phyloP scores from a whole-genome alignment of 129 eudicot species.

The sunflower (Helianthus annuus) region DNA sequence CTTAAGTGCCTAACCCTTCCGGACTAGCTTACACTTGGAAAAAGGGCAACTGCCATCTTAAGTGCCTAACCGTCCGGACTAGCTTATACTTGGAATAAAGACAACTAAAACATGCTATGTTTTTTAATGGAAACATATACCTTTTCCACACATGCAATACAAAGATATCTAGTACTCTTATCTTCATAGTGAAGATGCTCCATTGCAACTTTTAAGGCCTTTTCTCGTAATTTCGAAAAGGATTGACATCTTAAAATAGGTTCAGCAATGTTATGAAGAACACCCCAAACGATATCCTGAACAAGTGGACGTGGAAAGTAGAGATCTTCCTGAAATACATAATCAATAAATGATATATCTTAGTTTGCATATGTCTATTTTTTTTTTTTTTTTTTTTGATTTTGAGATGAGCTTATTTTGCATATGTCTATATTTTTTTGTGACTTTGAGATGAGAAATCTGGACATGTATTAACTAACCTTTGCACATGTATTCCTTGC shows the following conservation, averaged over 20 bases:
- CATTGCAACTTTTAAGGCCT: constrained; percentile 51
- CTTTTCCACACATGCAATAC: constrained; percentile 70
- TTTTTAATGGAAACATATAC: constrained; percentile 19
- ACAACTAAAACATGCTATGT: not conserved
- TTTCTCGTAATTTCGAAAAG: constrained; percentile 41
- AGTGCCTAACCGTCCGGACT: too few relatives aligned
- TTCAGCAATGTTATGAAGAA: constrained; percentile 50
- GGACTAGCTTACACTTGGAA: too few relatives aligned
- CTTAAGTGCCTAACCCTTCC: too few relatives aligned
- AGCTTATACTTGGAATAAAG: too few relatives aligned
- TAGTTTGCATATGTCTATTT: too few relatives aligned
- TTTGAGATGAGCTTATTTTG: too few relatives aligned
- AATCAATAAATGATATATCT: constrained; percentile 3
- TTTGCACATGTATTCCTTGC: constrained; percentile 59
- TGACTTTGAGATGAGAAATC: not conserved
- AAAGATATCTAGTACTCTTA: constrained; percentile 48
- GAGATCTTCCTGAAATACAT: constrained; percentile 56
- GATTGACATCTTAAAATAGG: constrained; percentile 58
- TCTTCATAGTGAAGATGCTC: constrained; percentile 70
- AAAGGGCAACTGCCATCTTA: too few relatives aligned
- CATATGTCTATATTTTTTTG: too few relatives aligned
- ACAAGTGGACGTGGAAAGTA: constrained; percentile 54
- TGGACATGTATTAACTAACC: constrained; percentile 22
- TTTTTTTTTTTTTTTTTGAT: too few relatives aligned
- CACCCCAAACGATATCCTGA: constrained; percentile 55